These are phyloP conservation scores for Penicillium simplicissimum DNA, from an alignment of 495 filamentous ascomycete species.

Conservation along the genomic window DNA sequence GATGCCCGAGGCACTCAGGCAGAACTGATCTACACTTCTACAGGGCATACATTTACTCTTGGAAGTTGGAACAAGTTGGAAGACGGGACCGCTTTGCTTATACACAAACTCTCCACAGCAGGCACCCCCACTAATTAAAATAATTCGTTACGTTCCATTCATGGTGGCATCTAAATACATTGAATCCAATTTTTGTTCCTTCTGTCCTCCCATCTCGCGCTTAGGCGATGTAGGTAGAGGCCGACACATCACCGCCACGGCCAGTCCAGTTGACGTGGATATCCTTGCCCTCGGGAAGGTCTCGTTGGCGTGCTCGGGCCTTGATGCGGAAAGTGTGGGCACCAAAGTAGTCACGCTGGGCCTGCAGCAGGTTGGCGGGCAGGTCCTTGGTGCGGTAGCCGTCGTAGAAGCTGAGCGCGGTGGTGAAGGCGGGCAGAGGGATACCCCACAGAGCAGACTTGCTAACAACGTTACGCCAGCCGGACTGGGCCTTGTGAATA, in stretches of 20 bases:
- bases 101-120: neutral
- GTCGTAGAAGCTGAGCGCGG: conserved; percentile 96
- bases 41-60: no score
- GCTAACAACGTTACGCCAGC: conserved; percentile 92
- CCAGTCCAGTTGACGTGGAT: conserved; percentile 99
- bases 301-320: conserved; percentile 78
- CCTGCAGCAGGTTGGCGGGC: conserved; percentile 96
- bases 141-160: conserved; percentile 32
- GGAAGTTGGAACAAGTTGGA: no score
- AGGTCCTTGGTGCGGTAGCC: conserved; percentile 94
- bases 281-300: conserved; percentile 84
- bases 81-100: no score
- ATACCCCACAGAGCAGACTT: conserved; percentile 93
- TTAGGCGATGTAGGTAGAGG: conserved; percentile 97
- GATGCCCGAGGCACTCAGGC: neutral
- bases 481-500: conserved; percentile 92
- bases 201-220: conserved; percentile 14
- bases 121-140: neutral
- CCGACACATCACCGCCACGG: conserved; percentile 92
- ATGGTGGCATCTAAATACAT: conserved; percentile 37
- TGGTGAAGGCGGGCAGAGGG: conserved; percentile 92
- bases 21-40: neutral
- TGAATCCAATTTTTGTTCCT: conserved; percentile 31
- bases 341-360: conserved; percentile 98
- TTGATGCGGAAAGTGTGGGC: conserved; percentile 99